These are phyloP conservation scores for Penicillium flavigenum DNA, from an alignment of 495 filamentous ascomycete genomes.

Conservation along the genomic window DNA sequence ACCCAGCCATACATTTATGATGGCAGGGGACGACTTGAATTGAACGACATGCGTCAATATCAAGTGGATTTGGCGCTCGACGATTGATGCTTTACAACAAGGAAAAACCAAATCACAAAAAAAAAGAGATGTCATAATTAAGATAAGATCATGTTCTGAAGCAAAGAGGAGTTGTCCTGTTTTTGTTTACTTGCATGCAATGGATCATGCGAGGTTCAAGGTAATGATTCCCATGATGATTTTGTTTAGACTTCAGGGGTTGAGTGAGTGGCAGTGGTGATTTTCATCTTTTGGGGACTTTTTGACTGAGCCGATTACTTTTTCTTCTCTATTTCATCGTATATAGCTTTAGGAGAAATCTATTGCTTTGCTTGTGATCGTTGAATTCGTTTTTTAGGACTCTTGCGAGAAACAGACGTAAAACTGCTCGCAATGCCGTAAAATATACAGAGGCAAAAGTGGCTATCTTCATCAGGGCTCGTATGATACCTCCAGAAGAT, in stretches of 20 bases:
- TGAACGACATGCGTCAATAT: background rate
- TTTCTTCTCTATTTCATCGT: constrained; percentile 7
- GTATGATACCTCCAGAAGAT: no score
- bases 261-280: background rate
- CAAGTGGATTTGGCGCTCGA: background rate
- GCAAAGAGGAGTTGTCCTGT: constrained; percentile 4
- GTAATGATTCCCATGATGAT: constrained; percentile 17
- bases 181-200: background rate
- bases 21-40: background rate
- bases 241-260: constrained; percentile 18
- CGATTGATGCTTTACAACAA: background rate
- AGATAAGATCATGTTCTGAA: constrained; percentile 1
- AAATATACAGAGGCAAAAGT: background rate
- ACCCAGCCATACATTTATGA: background rate
- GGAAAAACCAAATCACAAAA: background rate
- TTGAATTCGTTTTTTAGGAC: background rate
- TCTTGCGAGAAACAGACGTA: background rate
- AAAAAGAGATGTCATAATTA: background rate
- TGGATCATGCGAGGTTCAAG: constrained; percentile 4
- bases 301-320: background rate
- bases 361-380: constrained; percentile 11
- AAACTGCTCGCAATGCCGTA: background rate
- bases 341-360: constrained; percentile 20
- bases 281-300: constrained; percentile 9
- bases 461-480: background rate